Evolutionary conservation across 2,329 filamentous ascomycete genomes (phyloP).

Genomic region (Colletotrichum orchidophilum): DNA sequence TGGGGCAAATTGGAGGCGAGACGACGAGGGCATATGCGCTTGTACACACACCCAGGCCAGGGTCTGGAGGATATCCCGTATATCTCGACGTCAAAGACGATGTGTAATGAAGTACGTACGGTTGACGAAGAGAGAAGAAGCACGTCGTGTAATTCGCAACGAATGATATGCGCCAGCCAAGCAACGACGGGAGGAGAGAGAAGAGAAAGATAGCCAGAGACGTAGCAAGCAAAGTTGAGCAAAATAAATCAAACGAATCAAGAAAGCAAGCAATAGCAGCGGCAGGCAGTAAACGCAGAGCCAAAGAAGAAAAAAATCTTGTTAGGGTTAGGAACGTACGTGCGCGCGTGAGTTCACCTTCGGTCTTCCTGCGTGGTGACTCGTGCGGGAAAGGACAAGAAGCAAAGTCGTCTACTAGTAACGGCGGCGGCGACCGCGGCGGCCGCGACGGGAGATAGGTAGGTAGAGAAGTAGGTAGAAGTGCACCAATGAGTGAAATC

Average conservation of each 20-base stretch:
- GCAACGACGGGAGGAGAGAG: not conserved
- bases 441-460: not conserved
- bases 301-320: not conserved
- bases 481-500: not conserved
- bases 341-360: not conserved
- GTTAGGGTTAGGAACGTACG: conserved; percentile 25
- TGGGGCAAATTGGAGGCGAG: conserved; percentile 26
- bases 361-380: not conserved
- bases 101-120: not conserved
- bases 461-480: not conserved
- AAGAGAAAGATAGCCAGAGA: not conserved
- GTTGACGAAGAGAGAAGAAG: not conserved
- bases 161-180: not conserved
- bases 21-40: conserved; percentile 2
- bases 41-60: conserved; percentile 5
- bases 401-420: not conserved
- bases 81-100: not conserved
- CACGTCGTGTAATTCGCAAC: not conserved
- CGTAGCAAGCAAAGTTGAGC: not conserved
- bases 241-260: not conserved
- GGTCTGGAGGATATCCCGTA: not conserved
- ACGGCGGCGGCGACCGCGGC: not conserved
- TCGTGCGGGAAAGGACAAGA: not conserved
- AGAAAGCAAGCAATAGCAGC: not conserved
- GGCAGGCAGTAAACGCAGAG: not conserved